A percentile compares a stretch with the other conserved stretches of the same genome.
Evolutionary conservation across 2,329 filamentous ascomycete genomes (phyloP).

Genomic region (Aphanocladium album): DNA sequence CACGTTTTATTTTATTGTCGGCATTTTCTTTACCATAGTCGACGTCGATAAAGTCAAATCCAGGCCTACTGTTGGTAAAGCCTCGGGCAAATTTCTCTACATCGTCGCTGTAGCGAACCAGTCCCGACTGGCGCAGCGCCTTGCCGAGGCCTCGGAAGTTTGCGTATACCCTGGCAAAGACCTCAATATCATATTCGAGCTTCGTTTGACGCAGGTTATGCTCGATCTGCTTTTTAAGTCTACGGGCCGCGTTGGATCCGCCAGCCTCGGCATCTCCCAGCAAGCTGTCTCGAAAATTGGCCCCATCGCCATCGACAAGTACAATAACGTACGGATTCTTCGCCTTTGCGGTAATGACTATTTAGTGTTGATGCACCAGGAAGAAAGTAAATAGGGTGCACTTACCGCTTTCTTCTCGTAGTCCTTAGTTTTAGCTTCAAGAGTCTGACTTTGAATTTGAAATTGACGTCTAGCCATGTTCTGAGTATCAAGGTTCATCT

Average conservation of each 20-base stretch:
- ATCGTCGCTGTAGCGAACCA: neutral
- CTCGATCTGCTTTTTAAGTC: neutral
- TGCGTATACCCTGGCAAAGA: neutral
- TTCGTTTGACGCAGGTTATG: neutral
- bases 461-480: neutral
- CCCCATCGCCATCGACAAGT: neutral
- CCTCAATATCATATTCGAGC: neutral
- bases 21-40: slow-evolving; percentile 5
- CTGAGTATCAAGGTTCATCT: neutral
- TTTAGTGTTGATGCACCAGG: neutral
- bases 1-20: slow-evolving; percentile 2
- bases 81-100: neutral
- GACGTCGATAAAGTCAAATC: slow-evolving; percentile 6
- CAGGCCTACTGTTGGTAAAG: neutral
- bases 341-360: neutral
- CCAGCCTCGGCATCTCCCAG: neutral
- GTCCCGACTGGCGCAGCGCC: neutral
- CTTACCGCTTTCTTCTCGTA: neutral
- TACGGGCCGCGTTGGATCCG: neutral
- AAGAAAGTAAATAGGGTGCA: neutral
- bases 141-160: neutral
- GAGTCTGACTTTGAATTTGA: neutral
- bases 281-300: neutral
- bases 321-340: neutral
- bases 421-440: neutral